Evolutionary conservation across 2,329 filamentous ascomycete genomes (phyloP).

Genomic region (Colletotrichum lindemuthianum): DNA sequence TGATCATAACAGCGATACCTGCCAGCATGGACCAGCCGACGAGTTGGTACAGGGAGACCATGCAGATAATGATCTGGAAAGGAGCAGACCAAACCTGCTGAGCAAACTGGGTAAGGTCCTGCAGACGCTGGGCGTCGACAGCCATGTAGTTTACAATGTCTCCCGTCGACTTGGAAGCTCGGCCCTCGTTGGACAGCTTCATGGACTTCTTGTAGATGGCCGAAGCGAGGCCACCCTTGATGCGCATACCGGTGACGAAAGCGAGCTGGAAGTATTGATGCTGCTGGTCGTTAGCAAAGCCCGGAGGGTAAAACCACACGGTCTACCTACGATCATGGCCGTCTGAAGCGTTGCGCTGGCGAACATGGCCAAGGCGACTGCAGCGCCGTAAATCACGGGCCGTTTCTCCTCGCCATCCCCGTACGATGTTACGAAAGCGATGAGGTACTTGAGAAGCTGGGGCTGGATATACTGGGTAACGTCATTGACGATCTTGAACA

Average conservation of each 20-base stretch:
- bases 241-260: constrained; percentile 95
- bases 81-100: constrained; percentile 97
- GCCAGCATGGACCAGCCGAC: constrained; percentile 96
- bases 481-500: constrained; percentile 93
- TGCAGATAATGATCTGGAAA: constrained; percentile 95
- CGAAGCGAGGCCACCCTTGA: constrained; percentile 90
- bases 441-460: constrained; percentile 85
- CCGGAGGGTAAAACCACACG: background rate
- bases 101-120: constrained; percentile 94
- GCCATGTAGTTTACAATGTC: constrained; percentile 99
- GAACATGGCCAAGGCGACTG: constrained; percentile 94
- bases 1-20: constrained; percentile 91
- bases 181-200: constrained; percentile 90
- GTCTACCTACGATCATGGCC: constrained; percentile 69
- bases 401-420: constrained; percentile 64
- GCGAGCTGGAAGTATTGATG: constrained; percentile 98
- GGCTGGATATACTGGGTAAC: constrained; percentile 88
- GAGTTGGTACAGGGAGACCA: constrained; percentile 95
- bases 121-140: constrained; percentile 93
- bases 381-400: constrained; percentile 83
- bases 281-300: constrained; percentile 37
- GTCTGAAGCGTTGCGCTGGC: constrained; percentile 87
- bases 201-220: constrained; percentile 94
- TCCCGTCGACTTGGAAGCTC: constrained; percentile 88
- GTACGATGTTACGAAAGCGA: constrained; percentile 83